These are phyloP conservation scores for Pythium grandisporangium DNA, from an alignment of 352 stramenopile genomes.

Conservation along the genomic window DNA sequence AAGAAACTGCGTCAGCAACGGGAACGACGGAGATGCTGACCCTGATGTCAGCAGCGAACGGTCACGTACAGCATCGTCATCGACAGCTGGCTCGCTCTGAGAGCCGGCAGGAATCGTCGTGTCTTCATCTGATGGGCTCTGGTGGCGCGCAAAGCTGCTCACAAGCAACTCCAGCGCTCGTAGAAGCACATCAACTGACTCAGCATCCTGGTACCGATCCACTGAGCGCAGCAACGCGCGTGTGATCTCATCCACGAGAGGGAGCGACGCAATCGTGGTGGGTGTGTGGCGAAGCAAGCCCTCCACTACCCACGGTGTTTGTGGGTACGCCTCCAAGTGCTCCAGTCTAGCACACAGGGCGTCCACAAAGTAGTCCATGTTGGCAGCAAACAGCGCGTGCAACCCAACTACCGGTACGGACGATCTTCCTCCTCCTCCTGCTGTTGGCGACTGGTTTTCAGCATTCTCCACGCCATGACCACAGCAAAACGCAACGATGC, in stretches of 20 bases:
- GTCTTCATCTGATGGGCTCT: background rate
- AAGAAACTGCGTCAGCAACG: background rate
- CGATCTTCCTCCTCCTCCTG: no score
- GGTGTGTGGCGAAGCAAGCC: constrained; percentile 53
- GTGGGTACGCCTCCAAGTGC: constrained; percentile 56
- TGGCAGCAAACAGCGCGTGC: constrained; percentile 58
- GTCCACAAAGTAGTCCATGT: constrained; percentile 88
- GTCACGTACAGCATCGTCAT: no score
- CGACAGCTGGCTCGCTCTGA: background rate
- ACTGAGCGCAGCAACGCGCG: constrained; percentile 58
- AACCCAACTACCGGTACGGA: no score
- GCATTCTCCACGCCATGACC: constrained; percentile 22
- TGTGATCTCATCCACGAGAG: constrained; percentile 69
- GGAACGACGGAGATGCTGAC: background rate
- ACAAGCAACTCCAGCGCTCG: constrained; percentile 46
- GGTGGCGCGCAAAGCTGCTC: constrained; percentile 23
- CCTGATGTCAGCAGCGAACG: no score
- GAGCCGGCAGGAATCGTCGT: background rate
- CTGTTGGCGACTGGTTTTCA: no score
- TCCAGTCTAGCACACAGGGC: constrained; percentile 59
- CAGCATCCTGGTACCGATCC: constrained; percentile 56
- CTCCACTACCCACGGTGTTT: constrained; percentile 72
- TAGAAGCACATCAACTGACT: constrained; percentile 2
- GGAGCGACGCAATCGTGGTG: constrained; percentile 52
- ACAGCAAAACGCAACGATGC: constrained; percentile 55